phyloP scores from a whole-genome alignment of 2,329 filamentous ascomycete genomes.

The Cytospora chrysosperma region DNA sequence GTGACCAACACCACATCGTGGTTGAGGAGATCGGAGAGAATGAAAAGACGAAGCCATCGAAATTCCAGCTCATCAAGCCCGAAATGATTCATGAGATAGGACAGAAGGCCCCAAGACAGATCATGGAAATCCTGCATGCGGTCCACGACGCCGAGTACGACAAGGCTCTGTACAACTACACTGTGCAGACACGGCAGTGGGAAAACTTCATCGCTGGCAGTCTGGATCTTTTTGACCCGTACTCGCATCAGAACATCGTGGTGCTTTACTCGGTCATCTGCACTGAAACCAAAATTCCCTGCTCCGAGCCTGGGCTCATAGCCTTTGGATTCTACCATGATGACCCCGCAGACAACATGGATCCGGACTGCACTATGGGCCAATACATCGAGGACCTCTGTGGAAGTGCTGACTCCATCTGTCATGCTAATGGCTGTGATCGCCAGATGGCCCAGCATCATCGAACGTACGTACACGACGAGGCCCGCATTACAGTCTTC shows the following conservation, averaged over 20 bases:
- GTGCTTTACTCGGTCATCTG: conserved; percentile 93
- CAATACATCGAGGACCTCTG: conserved; percentile 94
- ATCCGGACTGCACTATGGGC: conserved; percentile 88
- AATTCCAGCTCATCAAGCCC: conserved; percentile 88
- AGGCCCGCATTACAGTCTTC: conserved; percentile 89
- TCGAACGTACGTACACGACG: conserved; percentile 93
- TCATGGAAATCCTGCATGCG: conserved; percentile 90
- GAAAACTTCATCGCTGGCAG: conserved; percentile 91
- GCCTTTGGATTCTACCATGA: conserved; percentile 93
- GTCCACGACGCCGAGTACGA: conserved; percentile 97
- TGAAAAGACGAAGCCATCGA: conserved; percentile 64
- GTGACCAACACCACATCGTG: conserved; percentile 64
- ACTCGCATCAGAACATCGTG: conserved; percentile 93
- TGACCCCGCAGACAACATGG: conserved; percentile 58
- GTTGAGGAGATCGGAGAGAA: conserved; percentile 55
- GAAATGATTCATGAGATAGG: conserved; percentile 91
- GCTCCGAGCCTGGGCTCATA: conserved; percentile 85
- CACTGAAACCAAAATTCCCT: conserved; percentile 89
- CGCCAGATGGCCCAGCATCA: conserved; percentile 90
- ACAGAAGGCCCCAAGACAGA: conserved; percentile 76
- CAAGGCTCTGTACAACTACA: conserved; percentile 88
- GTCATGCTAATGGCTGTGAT: conserved; percentile 81
- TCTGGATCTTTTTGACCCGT: conserved; percentile 87
- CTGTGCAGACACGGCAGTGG: conserved; percentile 94
- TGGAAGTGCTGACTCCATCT: conserved; percentile 71